Conservation (phyloP, 495 filamentous ascomycete genomes). For the Aspergillus avenaceus region DNA sequence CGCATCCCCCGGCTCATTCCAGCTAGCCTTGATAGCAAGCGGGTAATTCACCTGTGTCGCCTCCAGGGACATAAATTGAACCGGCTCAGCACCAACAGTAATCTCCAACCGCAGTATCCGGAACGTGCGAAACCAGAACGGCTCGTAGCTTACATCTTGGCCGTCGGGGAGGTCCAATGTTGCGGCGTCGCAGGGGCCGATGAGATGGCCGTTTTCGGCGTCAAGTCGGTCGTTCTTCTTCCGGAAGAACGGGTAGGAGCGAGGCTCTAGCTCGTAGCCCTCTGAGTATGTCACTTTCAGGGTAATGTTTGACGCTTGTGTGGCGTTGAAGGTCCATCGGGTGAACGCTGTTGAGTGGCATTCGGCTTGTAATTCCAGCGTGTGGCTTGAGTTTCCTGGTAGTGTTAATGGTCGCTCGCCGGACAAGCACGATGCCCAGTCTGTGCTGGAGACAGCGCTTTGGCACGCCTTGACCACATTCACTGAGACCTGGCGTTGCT, state of each 20-base stretch:
- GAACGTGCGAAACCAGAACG: slow-evolving; percentile 41
- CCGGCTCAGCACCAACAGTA: neutral
- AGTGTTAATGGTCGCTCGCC: slow-evolving; percentile 12
- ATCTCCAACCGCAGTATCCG: slow-evolving; percentile 28
- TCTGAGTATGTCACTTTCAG: slow-evolving; percentile 35
- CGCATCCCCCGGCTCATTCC: slow-evolving; percentile 13
- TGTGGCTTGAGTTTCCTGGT: slow-evolving; percentile 18
- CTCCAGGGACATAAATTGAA: neutral
- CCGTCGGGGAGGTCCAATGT: slow-evolving; percentile 9
- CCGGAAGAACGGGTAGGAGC: slow-evolving; percentile 34
- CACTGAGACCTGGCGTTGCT: slow-evolving; percentile 14
- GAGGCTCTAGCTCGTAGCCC: slow-evolving; percentile 37
- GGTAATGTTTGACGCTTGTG: slow-evolving; percentile 13
- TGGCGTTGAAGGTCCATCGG: slow-evolving; percentile 25
- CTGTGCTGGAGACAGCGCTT: slow-evolving; percentile 5
- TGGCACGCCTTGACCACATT: slow-evolving; percentile 20
- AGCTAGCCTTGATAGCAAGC: slow-evolving; percentile 25
- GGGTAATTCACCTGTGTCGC: slow-evolving; percentile 32
- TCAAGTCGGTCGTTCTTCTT: slow-evolving; percentile 32
- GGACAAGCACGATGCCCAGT: slow-evolving; percentile 21
- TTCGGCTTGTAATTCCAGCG: slow-evolving; percentile 31
- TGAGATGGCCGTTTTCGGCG: slow-evolving; percentile 23
- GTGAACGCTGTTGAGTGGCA: slow-evolving; percentile 36
- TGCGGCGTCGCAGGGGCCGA: slow-evolving; percentile 32
- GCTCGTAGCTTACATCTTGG: slow-evolving; percentile 21